Percentiles rank a stretch among this genome's conserved stretches.
Conservation (phyloP, 192 early-diverging fungal species). For the Phlyctochytrium planicorne region DNA sequence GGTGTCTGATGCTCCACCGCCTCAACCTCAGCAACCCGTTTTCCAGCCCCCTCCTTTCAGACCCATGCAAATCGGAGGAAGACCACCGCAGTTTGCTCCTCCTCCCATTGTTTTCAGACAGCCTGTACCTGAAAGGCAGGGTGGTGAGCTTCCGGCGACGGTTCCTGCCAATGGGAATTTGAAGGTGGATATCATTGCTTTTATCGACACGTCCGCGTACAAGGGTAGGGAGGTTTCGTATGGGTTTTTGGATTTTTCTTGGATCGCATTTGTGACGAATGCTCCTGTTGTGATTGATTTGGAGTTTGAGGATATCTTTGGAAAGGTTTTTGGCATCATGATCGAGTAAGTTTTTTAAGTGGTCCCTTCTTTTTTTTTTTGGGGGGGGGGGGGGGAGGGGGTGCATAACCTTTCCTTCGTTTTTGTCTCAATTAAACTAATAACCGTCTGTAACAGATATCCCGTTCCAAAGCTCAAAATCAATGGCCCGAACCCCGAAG, state of each 20-base stretch:
- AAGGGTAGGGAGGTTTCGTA: background rate
- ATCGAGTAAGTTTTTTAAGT: slow-evolving; percentile 5
- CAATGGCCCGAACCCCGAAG: background rate
- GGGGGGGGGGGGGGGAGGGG: too few species aligned
- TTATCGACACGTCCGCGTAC: background rate
- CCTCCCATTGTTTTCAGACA: background rate
- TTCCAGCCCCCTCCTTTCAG: background rate
- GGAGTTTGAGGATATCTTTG: slow-evolving; percentile 21
- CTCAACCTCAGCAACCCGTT: background rate
- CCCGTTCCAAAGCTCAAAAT: background rate
- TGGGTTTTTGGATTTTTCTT: slow-evolving; percentile 10
- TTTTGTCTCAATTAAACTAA: too few species aligned
- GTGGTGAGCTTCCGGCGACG: background rate
- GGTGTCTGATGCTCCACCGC: background rate
- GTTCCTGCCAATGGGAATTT: background rate
- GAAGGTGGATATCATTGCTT: background rate
- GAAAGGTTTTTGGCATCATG: slow-evolving; percentile 15
- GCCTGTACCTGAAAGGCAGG: background rate
- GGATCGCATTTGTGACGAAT: slow-evolving; percentile 6
- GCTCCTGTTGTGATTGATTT: slow-evolving; percentile 19
- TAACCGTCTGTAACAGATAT: background rate
- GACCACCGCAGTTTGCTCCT: background rate
- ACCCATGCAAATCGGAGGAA: too few species aligned
- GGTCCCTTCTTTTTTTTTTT: background rate
- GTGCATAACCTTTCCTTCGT: too few species aligned